A percentile compares a stretch with the other conserved stretches of the same genome.
Evolutionary conservation across 352 stramenopile species (phyloP).

Genomic region (Globisporangium abappressorium): DNA sequence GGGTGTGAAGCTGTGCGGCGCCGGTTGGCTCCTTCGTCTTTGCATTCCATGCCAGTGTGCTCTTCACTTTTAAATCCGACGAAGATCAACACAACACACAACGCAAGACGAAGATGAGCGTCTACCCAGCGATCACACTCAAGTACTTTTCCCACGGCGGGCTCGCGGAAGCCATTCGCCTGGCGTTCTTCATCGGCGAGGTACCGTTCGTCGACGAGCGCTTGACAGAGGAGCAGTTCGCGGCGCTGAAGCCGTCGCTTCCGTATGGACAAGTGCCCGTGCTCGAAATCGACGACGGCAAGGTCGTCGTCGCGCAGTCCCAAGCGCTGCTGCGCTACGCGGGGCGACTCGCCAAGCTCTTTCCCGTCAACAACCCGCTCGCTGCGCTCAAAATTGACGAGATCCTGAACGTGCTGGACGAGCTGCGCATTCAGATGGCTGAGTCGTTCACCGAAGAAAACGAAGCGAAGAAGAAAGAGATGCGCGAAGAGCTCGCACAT

Average conservation of each 20-base stretch:
- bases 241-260: slow-evolving; percentile 27
- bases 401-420: slow-evolving; percentile 28
- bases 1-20: not conserved
- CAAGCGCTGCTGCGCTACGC: slow-evolving; percentile 34
- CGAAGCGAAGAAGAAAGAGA: slow-evolving; percentile 27
- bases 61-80: slow-evolving; percentile 9
- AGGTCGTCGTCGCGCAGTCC: slow-evolving; percentile 24
- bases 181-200: slow-evolving; percentile 45
- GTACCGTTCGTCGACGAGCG: slow-evolving; percentile 49
- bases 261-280: slow-evolving; percentile 47
- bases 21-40: not conserved
- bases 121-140: slow-evolving; percentile 34
- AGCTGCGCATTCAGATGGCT: slow-evolving; percentile 21
- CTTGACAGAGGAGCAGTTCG: slow-evolving; percentile 33
- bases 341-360: slow-evolving; percentile 27
- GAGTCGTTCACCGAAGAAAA: slow-evolving; percentile 29
- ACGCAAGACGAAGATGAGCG: slow-evolving; percentile 4
- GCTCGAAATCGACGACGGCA: slow-evolving; percentile 37
- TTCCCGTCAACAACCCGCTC: slow-evolving; percentile 31
- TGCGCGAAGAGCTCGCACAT: slow-evolving; percentile 31
- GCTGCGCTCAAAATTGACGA: slow-evolving; percentile 30
- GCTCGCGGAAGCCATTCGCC: slow-evolving; percentile 41
- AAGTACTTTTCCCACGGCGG: slow-evolving; percentile 46
- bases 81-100: not conserved
- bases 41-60: not conserved